Base-by-base conservation (phyloP, 176 grass and related monocot species). In the Aegilops sharonensis region DNA sequence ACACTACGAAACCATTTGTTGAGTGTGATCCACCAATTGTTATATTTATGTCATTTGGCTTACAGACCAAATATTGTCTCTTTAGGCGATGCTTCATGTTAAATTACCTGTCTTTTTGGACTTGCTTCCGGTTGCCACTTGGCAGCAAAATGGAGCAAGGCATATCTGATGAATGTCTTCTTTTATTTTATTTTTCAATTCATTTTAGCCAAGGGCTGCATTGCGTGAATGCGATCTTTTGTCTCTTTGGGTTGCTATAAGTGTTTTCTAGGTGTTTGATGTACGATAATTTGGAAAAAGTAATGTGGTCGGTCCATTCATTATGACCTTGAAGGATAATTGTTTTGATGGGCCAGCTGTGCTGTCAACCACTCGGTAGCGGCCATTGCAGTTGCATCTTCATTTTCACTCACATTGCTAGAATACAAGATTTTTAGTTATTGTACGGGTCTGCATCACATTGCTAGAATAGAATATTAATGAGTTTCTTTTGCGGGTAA, bases 1-100 rank as follows among this genome's bases (percentile, higher is more conserved):
- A 98, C 95, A 98, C 95, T 65, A 89, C 9, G 77, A 78, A 89
- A 89, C 87, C 87, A 23, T 0, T 50, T 70, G 54, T 57, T 57
- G 54, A 57, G 54, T 57, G 54, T 20, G 54, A 57, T 57, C 6
- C 6, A 20, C 17, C 18, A 20, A 20, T 57, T 6, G 17, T 20
- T 57, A 57, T 57, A 57, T 57, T 57, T 57, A 2, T 57, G 54
- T 57, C 54, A 57, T 57, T 21, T 20, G 18, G 54, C 54, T 7
- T 57, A 57, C 50, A 8, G 54, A 57, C 54, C 20, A 57, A 57
- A 57, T 57, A 57, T 57, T 57, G 15, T 52, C 14, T 48, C 45
- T 15, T 17, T 52, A 52, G 48, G 14, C 48, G 17, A 29, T 20
- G 54, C 17, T 57, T 57, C 54, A 57, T 57, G 54, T 57, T 57